Evolutionary conservation across 768 basidiomycete species (phyloP).

Genomic region (Naganishia randhawae): DNA sequence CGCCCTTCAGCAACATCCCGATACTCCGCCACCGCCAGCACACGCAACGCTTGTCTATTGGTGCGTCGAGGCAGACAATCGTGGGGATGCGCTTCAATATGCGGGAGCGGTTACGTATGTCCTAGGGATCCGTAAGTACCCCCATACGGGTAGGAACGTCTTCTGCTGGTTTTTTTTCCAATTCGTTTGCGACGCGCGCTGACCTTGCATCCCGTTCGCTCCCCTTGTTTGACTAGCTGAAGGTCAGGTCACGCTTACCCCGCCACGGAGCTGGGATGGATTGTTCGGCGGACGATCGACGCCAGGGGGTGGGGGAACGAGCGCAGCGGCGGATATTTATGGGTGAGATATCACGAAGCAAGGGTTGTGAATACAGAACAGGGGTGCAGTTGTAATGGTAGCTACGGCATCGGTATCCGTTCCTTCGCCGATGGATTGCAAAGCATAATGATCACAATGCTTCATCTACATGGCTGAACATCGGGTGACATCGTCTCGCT

Average conservation of each 20-base stretch:
- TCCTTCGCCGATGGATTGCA: too few relatives aligned
- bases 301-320: neutral
- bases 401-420: too few relatives aligned
- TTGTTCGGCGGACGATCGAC: neutral
- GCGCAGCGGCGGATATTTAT: neutral
- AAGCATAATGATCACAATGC: too few relatives aligned
- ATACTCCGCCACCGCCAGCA: neutral
- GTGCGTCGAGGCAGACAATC: slow-evolving; percentile 27
- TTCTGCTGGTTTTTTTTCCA: too few relatives aligned
- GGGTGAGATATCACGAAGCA: too few relatives aligned
- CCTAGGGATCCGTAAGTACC: slow-evolving; percentile 15
- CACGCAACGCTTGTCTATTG: slow-evolving; percentile 14
- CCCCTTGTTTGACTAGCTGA: neutral
- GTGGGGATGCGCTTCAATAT: slow-evolving; percentile 16
- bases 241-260: neutral
- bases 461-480: too few relatives aligned
- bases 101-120: slow-evolving; percentile 9
- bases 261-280: neutral
- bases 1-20: neutral
- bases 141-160: too few relatives aligned
- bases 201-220: neutral
- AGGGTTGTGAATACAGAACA: too few relatives aligned
- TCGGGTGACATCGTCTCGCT: too few relatives aligned
- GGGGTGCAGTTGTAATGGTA: too few relatives aligned
- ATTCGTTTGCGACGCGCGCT: too few relatives aligned